These are phyloP conservation scores for Hypoxylon perforatum DNA, from an alignment of 495 filamentous ascomycete genomes.

Conservation along the genomic window DNA sequence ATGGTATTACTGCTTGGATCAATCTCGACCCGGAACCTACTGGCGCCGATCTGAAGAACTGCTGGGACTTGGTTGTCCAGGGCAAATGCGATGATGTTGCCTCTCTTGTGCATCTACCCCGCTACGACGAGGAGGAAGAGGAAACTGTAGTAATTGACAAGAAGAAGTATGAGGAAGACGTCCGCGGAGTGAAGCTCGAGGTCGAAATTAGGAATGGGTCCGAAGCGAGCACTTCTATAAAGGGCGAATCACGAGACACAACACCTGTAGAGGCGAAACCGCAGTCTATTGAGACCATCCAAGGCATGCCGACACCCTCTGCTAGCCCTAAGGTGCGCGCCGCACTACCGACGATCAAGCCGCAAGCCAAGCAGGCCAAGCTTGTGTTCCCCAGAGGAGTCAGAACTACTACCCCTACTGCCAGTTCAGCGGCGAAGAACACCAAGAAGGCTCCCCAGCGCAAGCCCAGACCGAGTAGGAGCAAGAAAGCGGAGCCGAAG, in stretches of 20 bases:
- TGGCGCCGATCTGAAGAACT: conserved; percentile 86
- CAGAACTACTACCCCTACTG: conserved; percentile 11
- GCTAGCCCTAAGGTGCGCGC: conserved; percentile 65
- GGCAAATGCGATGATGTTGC: conserved; percentile 92
- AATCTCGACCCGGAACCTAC: conserved; percentile 85
- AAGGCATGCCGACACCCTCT: conserved; percentile 73
- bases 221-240: conserved; percentile 34
- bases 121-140: conserved; percentile 75
- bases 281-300: conserved; percentile 42
- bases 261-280: conserved; percentile 49
- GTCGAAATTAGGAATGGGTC: conserved; percentile 44
- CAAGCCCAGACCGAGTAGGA: conserved; percentile 55
- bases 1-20: conserved; percentile 95
- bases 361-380: conserved; percentile 52
- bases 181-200: conserved; percentile 52
- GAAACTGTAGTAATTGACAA: conserved; percentile 54
- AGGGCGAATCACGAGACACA: conserved; percentile 35
- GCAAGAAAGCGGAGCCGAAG: conserved; percentile 52
- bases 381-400: conserved; percentile 43
- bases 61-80: conserved; percentile 89
- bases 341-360: conserved; percentile 53
- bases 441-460: conserved; percentile 45
- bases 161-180: conserved; percentile 49
- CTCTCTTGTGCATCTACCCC: conserved; percentile 74
- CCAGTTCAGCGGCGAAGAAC: conserved; percentile 19